Conservation (phyloP, 768 basidiomycete species). For the Leucosporidium creatinivorum region DNA sequence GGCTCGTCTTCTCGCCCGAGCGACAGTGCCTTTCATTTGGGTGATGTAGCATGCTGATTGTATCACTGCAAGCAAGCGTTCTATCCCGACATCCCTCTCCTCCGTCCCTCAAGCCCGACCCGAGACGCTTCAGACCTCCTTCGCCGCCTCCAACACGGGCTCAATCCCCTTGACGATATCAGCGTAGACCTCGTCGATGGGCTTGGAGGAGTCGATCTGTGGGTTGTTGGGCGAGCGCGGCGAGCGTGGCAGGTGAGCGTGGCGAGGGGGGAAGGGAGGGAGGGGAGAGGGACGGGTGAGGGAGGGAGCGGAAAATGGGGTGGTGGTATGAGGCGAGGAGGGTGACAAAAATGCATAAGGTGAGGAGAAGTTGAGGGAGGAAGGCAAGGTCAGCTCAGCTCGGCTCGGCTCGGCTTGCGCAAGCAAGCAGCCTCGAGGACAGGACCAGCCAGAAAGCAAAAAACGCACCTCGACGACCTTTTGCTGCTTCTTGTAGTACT, state of each 20-base stretch:
- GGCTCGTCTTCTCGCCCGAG: no score
- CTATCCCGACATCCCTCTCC: no score
- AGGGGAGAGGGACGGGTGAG: no score
- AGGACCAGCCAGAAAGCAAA: neutral
- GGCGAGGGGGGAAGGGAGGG: no score
- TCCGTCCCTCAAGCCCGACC: no score
- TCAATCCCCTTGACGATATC: constrained; percentile 54
- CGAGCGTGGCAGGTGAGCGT: neutral
- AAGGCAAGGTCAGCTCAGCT: neutral
- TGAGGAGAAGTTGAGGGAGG: no score
- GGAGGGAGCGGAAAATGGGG: neutral
- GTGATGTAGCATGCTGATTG: no score
- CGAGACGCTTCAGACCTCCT: constrained; percentile 6
- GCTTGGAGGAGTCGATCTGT: constrained; percentile 46
- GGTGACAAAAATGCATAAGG: no score
- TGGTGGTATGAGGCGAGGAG: neutral
- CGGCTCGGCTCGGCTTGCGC: neutral
- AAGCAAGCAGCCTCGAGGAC: neutral
- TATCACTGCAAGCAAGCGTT: no score
- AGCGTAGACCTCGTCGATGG: constrained; percentile 64
- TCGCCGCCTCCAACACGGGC: constrained; percentile 44
- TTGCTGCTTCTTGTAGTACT: constrained; percentile 58
- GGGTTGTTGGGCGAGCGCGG: no score
- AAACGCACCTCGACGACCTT: constrained; percentile 71
- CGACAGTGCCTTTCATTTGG: no score